phyloP scores from a whole-genome alignment of 495 filamentous ascomycete species.

The Penicillium turbatum region DNA sequence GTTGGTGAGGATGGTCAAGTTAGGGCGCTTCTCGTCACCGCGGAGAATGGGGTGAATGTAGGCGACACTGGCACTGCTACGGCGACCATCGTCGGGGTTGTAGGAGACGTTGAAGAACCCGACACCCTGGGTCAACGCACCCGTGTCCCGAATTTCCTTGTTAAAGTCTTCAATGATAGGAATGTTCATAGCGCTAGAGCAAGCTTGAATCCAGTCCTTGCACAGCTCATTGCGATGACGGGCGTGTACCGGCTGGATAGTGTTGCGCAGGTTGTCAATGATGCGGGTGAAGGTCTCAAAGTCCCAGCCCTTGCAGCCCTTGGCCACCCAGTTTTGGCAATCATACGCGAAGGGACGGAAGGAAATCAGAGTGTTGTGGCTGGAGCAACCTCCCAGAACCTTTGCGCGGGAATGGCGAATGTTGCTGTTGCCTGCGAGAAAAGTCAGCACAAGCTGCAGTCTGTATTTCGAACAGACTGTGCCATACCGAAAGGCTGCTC shows the following conservation, averaged over 20 bases:
- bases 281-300: conserved; percentile 73
- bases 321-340: conserved; percentile 63
- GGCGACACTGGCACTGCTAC: conserved; percentile 76
- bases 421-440: conserved; percentile 63
- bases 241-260: conserved; percentile 71
- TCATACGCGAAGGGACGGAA: conserved; percentile 83
- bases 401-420: conserved; percentile 82
- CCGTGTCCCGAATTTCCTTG: conserved; percentile 62
- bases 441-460: not conserved
- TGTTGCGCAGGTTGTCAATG: conserved; percentile 71
- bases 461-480: not conserved
- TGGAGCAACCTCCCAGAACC: conserved; percentile 80
- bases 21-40: conserved; percentile 69
- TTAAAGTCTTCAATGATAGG: conserved; percentile 80
- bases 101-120: conserved; percentile 84
- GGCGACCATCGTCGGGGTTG: conserved; percentile 72
- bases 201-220: conserved; percentile 75
- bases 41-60: conserved; percentile 82
- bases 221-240: conserved; percentile 78
- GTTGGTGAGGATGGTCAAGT: conserved; percentile 74
- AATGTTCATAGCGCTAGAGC: conserved; percentile 66
- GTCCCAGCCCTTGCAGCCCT: conserved; percentile 72
- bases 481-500: conserved; percentile 72
- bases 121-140: conserved; percentile 64
- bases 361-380: conserved; percentile 82